phyloP scores from a whole-genome alignment of 2,329 filamentous ascomycete species.

The Hymenoscyphus repandus region DNA sequence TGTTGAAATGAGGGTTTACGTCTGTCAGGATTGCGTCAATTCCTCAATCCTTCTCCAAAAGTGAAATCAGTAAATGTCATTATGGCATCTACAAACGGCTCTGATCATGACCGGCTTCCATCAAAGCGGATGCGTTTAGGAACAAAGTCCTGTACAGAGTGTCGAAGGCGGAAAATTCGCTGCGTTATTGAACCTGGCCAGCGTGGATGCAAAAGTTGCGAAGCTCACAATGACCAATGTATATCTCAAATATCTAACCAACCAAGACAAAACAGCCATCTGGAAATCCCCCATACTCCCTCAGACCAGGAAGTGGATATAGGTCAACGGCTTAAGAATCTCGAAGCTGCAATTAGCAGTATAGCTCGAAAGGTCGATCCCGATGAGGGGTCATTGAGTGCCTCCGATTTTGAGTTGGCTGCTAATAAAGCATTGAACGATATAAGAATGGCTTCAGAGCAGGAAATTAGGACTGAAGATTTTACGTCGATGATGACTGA shows the following conservation, averaged over 20 bases:
- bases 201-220: constrained; percentile 39
- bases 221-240: constrained; percentile 39
- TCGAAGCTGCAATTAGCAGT: constrained; percentile 20
- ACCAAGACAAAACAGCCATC: not conserved
- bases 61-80: too few relatives aligned
- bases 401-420: constrained; percentile 4
- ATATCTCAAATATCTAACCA: constrained; percentile 36
- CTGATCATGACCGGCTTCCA: constrained; percentile 14
- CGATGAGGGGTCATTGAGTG: constrained; percentile 1
- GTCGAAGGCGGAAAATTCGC: constrained; percentile 44
- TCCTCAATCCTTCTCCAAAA: too few relatives aligned
- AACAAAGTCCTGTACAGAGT: constrained; percentile 36
- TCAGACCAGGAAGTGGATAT: constrained; percentile 2
- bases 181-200: constrained; percentile 40
- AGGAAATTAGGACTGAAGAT: not conserved
- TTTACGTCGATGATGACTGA: not conserved
- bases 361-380: constrained; percentile 8
- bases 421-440: constrained; percentile 8
- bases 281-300: not conserved
- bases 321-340: constrained; percentile 20
- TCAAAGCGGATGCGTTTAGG: constrained; percentile 31
- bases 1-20: too few relatives aligned
- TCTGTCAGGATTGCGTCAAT: too few relatives aligned
- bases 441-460: constrained; percentile 1
- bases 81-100: too few relatives aligned